Evolutionary conservation across 345 rosid genomes (phyloP), one percentile per base, ranked within the genome.

Genomic region (Corymbia maculata): DNA sequence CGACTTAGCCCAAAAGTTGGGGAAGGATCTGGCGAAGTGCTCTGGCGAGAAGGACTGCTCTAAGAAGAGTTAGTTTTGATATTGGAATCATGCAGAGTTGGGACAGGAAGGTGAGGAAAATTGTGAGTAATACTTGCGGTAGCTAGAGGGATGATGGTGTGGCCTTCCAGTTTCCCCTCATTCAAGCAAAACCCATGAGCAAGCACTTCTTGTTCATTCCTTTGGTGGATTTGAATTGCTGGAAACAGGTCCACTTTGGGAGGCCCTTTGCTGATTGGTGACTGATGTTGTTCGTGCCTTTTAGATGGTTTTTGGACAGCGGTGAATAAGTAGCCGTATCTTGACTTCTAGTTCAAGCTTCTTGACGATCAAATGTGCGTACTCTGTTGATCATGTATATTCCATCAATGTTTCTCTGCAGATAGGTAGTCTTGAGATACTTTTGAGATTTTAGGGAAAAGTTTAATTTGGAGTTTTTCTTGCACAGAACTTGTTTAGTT

Each of bases 1-100:
- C 64, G 92, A 91, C 36, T 79, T 94, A 6, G 88, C 91, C 49
- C 30, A 84, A 50, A 87, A 86, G 86, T 87, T 55, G 45, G 88
- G 47, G 88, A 85, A 86, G 84, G 61, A 85, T 88, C 88, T 68
- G 70, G 87, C 8, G 88, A 91, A 86, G 21, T 90, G 59, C 84
- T 75, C 49, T 3, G 14, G 49, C 15, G 10, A 19, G 28, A 26
- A 42, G 15, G 84, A 75, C n/a, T n/a, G 75, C 84, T 19, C 84
- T 75, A 49, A 42, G 49, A 75, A 75, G 28, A 75, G 84, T 45
- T 12, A 75, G 84, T 42, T 64, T 75, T 75, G 84, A 75, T 75
- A 22, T 42, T 75, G 4, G 28, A 36, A 75, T 49, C 19, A 28
- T 19, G 49, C 84, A 75, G 84, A 42, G 26, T 42, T 21, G 49